Base-by-base conservation (phyloP, 2,329 filamentous ascomycete genomes). In the Hypoxylon sp. region DNA sequence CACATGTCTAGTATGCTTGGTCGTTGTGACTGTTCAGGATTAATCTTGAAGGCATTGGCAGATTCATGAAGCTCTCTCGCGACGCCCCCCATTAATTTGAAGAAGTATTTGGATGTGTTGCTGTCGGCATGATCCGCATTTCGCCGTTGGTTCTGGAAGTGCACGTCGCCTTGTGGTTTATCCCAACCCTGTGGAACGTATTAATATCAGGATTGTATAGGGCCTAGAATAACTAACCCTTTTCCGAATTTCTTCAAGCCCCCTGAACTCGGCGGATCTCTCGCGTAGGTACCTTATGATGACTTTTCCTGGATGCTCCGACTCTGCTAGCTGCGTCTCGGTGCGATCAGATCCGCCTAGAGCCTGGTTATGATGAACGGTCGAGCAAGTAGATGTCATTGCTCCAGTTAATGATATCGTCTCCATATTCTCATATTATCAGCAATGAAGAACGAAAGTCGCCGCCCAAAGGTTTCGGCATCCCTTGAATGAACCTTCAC, bases 1-100 rank as follows among this genome's bases (percentile, higher is more conserved):
- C 81, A 82, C 53, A 82, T 70, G 55, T 84, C 80, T 1, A 85
- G 73, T 13, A 83, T 69, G 7, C 32, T 60, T 0, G 60, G 55
- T 12, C 27, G 5, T 8, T 19, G 20, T 4, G 0, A 83, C 69
- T 12, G 3, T 5, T 7, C 7, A 2, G 5, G 23, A n/a, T 8
- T 27, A 21, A 37, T 38, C 5, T 12, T 13, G 6, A 55, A 51
- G 4, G 51, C 47, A 12, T 35, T 20, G n/a, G 47, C 40, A n/a
- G 25, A 27, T 35, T 25, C 19, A 16, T 55, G 42, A 12, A 82
- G 61, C 37, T 80, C 72, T 2, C 63, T 11, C 1, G 64, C 76
- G 25, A 82, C 77, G 1, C 50, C 40, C 29, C 62, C 57, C 76
- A 79, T 80, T 64, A 79, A 64, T 0, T 48, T 42, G 58, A 69